Evolutionary conservation across 2,329 filamentous ascomycete species (phyloP), one percentile per base, ranked within the genome.

Genomic region (Alternaria rosae): DNA sequence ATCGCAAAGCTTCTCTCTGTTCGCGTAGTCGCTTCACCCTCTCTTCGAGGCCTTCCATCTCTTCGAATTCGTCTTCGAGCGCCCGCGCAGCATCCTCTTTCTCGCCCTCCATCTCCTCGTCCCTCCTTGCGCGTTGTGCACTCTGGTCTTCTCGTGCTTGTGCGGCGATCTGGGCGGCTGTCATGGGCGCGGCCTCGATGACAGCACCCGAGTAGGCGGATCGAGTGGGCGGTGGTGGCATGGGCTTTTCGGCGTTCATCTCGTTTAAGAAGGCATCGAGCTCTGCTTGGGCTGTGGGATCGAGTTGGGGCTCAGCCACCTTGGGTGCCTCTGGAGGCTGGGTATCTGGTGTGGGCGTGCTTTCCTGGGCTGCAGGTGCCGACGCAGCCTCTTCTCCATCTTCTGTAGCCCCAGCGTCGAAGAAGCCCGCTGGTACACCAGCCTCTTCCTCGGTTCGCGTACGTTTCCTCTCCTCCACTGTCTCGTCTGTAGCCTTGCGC

Each of bases 211-310:
- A 69, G 13, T 77, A 73, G 13, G 70, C 51, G 17, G 45, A 32
- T 20, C 44, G 35, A 57, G 97, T 89, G 3, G 91, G 91, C 76
- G 97, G 91, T 75, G 97, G 96, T 9, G 92, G 92, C 2, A 92
- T 91, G 10, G 68, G 55, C 91, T 92, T 95, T 56, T 90, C 88
- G 73, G 97, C 92, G 75, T 94, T 88, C 9, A 92, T 80, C 42
- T 81, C 80, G 41, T 62, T 63, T 61, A 78, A 48, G 56, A 78
- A 78, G 15, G 74, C 93, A 75, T 96, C 89, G 3, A 92, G 80
- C 30, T 82, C 81, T 12, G 70, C 71, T 44, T 77, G 69, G 13
- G 70, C 72, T 3, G 66, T 64, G 4, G 68, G 50, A 51, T 71
- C 68, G 30, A 69, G 65, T 21, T 61, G 65, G 3, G 65, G 53